Base-by-base conservation (phyloP, 192 early-diverging fungal species). In the Podochytrium sp. region DNA sequence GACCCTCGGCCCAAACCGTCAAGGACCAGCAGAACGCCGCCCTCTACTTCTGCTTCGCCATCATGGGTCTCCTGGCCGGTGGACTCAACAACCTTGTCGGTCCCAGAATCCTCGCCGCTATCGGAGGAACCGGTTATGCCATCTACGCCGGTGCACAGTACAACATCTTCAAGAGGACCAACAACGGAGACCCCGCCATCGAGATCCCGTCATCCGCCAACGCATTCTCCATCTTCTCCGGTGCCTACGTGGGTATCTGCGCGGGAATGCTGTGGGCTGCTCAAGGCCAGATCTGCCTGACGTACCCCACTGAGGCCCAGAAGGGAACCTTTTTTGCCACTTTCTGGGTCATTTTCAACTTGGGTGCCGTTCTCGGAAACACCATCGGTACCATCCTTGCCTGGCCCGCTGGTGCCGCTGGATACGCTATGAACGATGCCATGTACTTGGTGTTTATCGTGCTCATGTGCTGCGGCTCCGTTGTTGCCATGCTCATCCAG, bases 291-390 rank as follows among this genome's bases (percentile, higher is more conserved):
- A 92, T 95, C 69, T 92, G 93, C 89, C 84, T 92, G 75, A 89
- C 94, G 47, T 94, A 95, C 77, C 92, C 94, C 34, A 78, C 78
- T 20, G 93, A 94, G 74, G 73, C 87, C 20, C 83, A 91, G 50
- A 94, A 94, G 83, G 93, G 91, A 40, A 86, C 82, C 65, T 92
- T 83, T 76, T 92, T 95, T 51, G 88, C 88, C 16, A 81, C 90
- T 32, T 95, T 95, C 86, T 95, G 94, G 94, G 94, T 88, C 67
- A 90, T 94, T 55, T 95, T 94, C 84, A 92, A 92, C 69, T 43
- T 84, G 42, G 94, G 94, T 56, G 94, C 89, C 27, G 86, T 91
- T 56, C 61, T 95, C 25, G 94, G 94, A 73, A 87, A 88, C 57
- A 81, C 89, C 42, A 85, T 95, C 68, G 86, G 87, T 30, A 84